Percentiles rank a stretch among this genome's conserved stretches.
Conservation (phyloP, 208 protist species). For the Acanthamoeba culbertsoni region DNA sequence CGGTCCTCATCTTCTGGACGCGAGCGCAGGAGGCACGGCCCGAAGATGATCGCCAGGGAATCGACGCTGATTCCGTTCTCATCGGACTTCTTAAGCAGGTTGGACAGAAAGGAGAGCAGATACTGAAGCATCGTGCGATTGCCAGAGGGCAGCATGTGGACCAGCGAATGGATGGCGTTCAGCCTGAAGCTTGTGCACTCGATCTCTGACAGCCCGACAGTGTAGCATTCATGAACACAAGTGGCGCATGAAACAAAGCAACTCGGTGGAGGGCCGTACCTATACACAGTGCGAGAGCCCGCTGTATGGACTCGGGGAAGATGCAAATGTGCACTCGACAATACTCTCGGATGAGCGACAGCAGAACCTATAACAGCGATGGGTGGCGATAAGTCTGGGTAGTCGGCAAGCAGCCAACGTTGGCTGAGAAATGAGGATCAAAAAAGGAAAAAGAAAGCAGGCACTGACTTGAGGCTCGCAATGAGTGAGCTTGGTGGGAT, state of each 20-base stretch:
- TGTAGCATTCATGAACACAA: background rate
- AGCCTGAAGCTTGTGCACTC: background rate
- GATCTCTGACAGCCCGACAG: background rate
- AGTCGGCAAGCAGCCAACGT: too few species aligned
- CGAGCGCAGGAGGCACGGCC: background rate
- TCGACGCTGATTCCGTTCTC: background rate
- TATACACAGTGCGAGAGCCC: background rate
- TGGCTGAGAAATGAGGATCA: background rate
- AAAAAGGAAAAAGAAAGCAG: background rate
- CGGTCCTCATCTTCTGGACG: background rate
- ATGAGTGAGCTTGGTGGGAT: background rate
- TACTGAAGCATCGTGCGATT: constrained; percentile 4
- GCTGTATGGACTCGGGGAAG: background rate
- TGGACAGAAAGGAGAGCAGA: background rate
- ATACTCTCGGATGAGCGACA: constrained; percentile 6
- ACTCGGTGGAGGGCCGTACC: background rate
- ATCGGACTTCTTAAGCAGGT: background rate
- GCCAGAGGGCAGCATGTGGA: background rate
- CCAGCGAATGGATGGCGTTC: background rate
- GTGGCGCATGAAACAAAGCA: background rate
- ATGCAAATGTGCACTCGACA: constrained; percentile 19
- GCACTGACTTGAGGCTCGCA: background rate
- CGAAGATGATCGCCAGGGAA: background rate
- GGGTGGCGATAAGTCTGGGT: too few species aligned
- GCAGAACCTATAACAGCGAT: background rate